Conservation (phyloP, 345 rosid species). For the Arabis hirsuta region DNA sequence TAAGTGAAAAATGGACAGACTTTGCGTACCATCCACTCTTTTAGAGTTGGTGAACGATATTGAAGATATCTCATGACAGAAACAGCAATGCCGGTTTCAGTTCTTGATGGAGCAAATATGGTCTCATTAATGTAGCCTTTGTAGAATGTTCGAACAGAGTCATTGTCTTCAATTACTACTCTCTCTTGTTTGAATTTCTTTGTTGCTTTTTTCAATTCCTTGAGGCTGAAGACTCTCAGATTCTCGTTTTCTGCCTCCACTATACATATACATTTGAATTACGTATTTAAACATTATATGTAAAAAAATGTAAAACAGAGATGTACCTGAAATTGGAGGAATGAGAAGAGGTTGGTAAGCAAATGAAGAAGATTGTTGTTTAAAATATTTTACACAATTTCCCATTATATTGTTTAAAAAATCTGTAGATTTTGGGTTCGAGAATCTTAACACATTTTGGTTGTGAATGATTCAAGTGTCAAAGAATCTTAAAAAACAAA, state of each 20-base stretch:
- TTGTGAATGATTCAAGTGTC: neutral
- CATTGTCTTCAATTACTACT: neutral
- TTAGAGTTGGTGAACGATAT: neutral
- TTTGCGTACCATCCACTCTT: slow-evolving; percentile 23
- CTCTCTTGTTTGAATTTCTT: neutral
- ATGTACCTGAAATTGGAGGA: slow-evolving; percentile 7
- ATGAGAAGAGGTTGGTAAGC: slow-evolving; percentile 4
- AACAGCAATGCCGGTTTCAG: slow-evolving; percentile 18
- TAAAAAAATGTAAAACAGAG: neutral
- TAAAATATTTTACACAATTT: neutral
- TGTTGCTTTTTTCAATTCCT: slow-evolving; percentile 23
- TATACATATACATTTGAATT: neutral
- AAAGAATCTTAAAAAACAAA: neutral
- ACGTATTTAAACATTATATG: neutral
- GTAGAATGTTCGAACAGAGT: slow-evolving; percentile 2
- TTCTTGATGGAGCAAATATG: slow-evolving; percentile 19
- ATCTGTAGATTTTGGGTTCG: neutral
- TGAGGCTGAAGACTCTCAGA: slow-evolving; percentile 23
- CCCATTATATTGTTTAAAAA: slow-evolving; percentile 20
- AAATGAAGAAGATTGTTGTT: neutral
- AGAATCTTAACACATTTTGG: neutral
- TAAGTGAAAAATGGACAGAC: neutral
- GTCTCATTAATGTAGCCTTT: slow-evolving; percentile 21
- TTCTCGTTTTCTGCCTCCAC: slow-evolving; percentile 16
- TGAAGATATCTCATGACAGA: slow-evolving; percentile 21